phyloP scores from a whole-genome alignment of 345 rosid species.

The Boechera stricta region DNA sequence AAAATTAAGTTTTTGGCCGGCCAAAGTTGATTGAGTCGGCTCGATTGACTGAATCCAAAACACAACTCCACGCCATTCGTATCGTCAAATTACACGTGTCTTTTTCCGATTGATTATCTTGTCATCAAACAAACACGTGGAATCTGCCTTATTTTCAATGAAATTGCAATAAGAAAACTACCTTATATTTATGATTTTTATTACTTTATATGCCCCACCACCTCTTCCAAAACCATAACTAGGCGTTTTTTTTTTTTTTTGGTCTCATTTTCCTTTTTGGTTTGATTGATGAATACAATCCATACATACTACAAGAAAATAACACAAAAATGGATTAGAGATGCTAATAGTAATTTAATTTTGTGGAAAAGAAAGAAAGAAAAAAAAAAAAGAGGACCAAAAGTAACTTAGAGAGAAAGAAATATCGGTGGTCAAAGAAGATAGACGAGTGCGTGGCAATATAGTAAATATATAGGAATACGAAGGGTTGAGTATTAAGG shows the following conservation, averaged over 20 bases:
- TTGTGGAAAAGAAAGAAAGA: background rate
- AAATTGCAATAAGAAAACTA: too few species aligned
- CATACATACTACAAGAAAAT: too few species aligned
- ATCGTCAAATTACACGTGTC: conserved; percentile 31
- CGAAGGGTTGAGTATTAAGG: background rate
- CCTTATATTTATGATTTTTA: background rate
- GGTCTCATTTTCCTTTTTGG: too few species aligned
- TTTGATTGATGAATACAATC: too few species aligned
- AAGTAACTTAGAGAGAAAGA: background rate
- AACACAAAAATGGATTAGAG: too few species aligned
- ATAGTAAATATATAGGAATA: background rate
- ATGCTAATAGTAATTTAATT: background rate
- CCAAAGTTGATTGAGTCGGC: conserved; percentile 41
- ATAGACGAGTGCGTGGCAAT: conserved; percentile 32
- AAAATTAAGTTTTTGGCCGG: conserved; percentile 7
- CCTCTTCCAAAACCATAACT: background rate
- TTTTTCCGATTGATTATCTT: background rate
- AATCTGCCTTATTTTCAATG: conserved; percentile 11
- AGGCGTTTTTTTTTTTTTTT: background rate
- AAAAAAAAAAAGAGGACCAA: background rate
- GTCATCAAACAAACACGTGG: conserved; percentile 1
- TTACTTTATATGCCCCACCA: too few species aligned
- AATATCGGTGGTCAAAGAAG: conserved; percentile 31
- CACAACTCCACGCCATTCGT: conserved; percentile 27
- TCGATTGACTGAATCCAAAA: conserved; percentile 30